Percentiles rank a stretch among this genome's conserved stretches.
phyloP scores from a whole-genome alignment of 768 basidiomycete genomes.

The Agaricus blazei region DNA sequence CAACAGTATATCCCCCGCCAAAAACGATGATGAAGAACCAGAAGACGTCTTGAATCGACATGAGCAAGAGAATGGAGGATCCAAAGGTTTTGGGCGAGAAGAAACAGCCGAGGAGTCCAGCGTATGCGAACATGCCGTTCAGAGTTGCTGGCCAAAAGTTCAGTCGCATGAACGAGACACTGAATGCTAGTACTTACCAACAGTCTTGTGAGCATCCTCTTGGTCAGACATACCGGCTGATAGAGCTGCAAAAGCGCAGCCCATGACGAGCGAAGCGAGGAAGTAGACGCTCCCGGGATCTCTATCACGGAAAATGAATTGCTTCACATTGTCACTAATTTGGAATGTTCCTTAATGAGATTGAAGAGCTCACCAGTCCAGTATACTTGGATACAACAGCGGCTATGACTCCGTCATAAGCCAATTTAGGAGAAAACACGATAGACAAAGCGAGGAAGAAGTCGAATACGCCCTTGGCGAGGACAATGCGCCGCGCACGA shows the following conservation, averaged over 20 bases:
- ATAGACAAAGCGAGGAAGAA: slow-evolving; percentile 16
- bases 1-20: slow-evolving; percentile 14
- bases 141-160: slow-evolving; percentile 14
- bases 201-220: slow-evolving; percentile 18
- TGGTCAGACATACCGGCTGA: slow-evolving; percentile 18
- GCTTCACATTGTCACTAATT: not conserved
- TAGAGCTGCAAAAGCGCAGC: slow-evolving; percentile 17
- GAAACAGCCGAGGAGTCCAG: slow-evolving; percentile 14
- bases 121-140: slow-evolving; percentile 17
- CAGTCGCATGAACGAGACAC: not conserved
- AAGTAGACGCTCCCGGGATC: slow-evolving; percentile 13
- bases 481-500: slow-evolving; percentile 13
- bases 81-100: slow-evolving; percentile 17
- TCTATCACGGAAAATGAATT: slow-evolving; percentile 9
- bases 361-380: slow-evolving; percentile 13
- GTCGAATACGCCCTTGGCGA: slow-evolving; percentile 19
- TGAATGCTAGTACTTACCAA: slow-evolving; percentile 13
- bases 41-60: slow-evolving; percentile 16
- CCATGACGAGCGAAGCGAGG: slow-evolving; percentile 19
- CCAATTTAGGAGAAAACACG: slow-evolving; percentile 16
- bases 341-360: not conserved
- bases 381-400: slow-evolving; percentile 13
- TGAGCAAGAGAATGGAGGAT: slow-evolving; percentile 18
- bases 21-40: slow-evolving; percentile 18
- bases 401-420: slow-evolving; percentile 17